Evolutionary conservation across 805 yeast genomes (phyloP).

Genomic region (Schwanniomyces polymorphus): DNA sequence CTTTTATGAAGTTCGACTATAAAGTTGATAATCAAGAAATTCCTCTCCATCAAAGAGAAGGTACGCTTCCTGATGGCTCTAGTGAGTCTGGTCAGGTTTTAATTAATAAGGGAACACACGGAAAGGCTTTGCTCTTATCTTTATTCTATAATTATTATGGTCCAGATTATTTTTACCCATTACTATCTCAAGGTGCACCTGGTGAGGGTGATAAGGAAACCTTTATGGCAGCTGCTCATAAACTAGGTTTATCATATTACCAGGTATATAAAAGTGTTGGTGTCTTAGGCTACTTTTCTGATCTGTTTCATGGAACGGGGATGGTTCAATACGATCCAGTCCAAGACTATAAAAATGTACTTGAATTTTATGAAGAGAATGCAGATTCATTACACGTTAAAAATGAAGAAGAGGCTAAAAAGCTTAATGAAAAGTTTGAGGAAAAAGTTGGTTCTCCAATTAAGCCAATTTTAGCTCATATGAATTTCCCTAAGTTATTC

Average conservation of each 20-base stretch:
- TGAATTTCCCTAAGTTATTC: neutral
- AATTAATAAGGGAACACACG: constrained; percentile 58
- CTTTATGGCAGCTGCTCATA: constrained; percentile 36
- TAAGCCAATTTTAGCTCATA: constrained; percentile 1
- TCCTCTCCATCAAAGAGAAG: constrained; percentile 64
- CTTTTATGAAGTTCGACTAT: constrained; percentile 11
- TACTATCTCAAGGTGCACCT: constrained; percentile 55
- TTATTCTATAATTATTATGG: constrained; percentile 68
- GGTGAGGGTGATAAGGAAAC: constrained; percentile 42
- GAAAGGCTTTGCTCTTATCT: constrained; percentile 55
- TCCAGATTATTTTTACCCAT: constrained; percentile 56
- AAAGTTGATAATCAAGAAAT: constrained; percentile 16
- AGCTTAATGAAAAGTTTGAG: neutral
- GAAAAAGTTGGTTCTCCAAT: neutral
- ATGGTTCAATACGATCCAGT: constrained; percentile 34
- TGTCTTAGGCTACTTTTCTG: constrained; percentile 33
- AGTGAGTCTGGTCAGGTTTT: constrained; percentile 70
- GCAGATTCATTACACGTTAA: neutral
- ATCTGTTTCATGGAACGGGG: constrained; percentile 25
- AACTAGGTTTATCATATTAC: constrained; percentile 20
- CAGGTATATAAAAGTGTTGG: constrained; percentile 41
- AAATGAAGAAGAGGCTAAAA: neutral
- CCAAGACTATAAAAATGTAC: constrained; percentile 1
- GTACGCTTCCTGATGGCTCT: constrained; percentile 68
- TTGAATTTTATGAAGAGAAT: neutral